Evolutionary conservation across 2,329 filamentous ascomycete genomes (phyloP).

Genomic region (Apiospora rasikravindrae): DNA sequence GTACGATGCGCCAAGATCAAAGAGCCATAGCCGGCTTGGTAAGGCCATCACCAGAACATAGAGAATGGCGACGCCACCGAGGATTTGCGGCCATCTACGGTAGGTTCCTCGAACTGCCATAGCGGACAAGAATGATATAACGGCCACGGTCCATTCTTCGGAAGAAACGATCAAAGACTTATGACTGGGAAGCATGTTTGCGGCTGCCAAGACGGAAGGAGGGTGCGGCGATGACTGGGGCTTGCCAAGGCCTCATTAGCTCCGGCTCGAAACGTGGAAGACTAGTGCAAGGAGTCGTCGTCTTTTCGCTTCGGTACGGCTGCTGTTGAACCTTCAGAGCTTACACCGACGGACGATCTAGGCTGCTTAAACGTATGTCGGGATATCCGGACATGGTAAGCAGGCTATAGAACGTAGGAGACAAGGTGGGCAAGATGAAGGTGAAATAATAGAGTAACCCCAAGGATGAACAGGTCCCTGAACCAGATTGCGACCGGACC

Average conservation of each 20-base stretch:
- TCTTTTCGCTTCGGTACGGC: not conserved
- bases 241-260: not conserved
- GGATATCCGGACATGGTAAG: not conserved
- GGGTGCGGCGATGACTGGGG: not conserved
- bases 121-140: not conserved
- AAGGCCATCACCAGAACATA: slow-evolving; percentile 28
- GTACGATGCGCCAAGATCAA: slow-evolving; percentile 21
- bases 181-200: not conserved
- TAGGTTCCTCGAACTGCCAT: not conserved
- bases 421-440: not conserved
- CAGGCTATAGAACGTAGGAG: not conserved
- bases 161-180: not conserved
- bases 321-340: not conserved
- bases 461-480: not conserved
- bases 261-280: not conserved
- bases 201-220: not conserved
- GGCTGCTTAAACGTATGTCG: not conserved
- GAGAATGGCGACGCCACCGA: slow-evolving; percentile 20
- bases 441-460: not conserved
- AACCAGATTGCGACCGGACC: not conserved
- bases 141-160: slow-evolving; percentile 5
- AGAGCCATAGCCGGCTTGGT: slow-evolving; percentile 23
- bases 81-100: not conserved
- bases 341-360: not conserved
- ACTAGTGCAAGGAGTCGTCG: not conserved